These are phyloP conservation scores for Exophiala calicioides DNA, from an alignment of 2,329 filamentous ascomycete genomes.

Conservation along the genomic window DNA sequence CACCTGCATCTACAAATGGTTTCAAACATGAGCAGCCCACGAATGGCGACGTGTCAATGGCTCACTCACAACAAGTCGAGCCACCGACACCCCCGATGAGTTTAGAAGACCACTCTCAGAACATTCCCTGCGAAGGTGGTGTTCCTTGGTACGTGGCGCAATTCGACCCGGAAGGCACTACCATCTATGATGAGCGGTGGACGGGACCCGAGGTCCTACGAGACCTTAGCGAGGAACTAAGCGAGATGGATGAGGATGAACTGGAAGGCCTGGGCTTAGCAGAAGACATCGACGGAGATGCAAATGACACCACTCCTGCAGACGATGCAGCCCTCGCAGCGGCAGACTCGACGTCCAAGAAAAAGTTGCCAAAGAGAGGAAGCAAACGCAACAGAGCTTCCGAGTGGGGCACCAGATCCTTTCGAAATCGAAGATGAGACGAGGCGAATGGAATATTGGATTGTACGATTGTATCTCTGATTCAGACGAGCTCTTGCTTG, in stretches of 20 bases:
- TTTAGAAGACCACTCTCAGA: slow-evolving; percentile 44
- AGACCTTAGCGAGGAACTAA: slow-evolving; percentile 80
- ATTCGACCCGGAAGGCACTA: slow-evolving; percentile 79
- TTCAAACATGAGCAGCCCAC: slow-evolving; percentile 33
- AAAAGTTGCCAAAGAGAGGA: slow-evolving; percentile 7
- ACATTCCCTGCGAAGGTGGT: slow-evolving; percentile 68
- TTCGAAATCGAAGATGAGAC: slow-evolving; percentile 19
- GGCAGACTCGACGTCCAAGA: slow-evolving; percentile 12
- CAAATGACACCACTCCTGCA: not conserved
- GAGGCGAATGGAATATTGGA: slow-evolving; percentile 1
- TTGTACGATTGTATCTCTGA: slow-evolving; percentile 9
- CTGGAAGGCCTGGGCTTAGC: slow-evolving; percentile 67
- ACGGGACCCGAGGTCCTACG: slow-evolving; percentile 70
- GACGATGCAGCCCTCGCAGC: slow-evolving; percentile 3
- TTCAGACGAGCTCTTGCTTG: not conserved
- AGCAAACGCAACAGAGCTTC: slow-evolving; percentile 14
- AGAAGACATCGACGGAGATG: slow-evolving; percentile 39
- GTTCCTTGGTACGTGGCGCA: slow-evolving; percentile 84
- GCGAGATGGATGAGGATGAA: slow-evolving; percentile 89
- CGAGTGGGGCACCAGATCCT: slow-evolving; percentile 22
- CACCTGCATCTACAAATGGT: slow-evolving; percentile 34
- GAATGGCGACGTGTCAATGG: slow-evolving; percentile 42
- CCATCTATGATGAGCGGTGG: slow-evolving; percentile 73
- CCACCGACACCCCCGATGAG: slow-evolving; percentile 45
- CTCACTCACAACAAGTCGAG: slow-evolving; percentile 42